Base-by-base conservation (phyloP, 2,329 filamentous ascomycete species). In the Ambrosiella beaveri region DNA sequence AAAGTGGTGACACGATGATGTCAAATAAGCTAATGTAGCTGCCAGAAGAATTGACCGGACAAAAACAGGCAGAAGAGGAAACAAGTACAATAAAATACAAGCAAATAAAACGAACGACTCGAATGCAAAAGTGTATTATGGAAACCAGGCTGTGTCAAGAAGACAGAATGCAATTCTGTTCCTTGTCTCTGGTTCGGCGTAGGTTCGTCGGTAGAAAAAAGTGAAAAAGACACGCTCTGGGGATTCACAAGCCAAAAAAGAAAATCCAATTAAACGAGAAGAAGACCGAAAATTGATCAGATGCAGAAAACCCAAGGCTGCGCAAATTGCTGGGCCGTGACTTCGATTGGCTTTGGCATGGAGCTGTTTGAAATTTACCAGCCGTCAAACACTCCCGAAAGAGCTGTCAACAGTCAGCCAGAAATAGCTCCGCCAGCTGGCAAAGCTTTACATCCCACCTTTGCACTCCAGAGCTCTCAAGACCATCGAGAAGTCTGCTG, bases 401-500 rank as follows among this genome's bases (percentile, higher is more conserved):
- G 52, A 56, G 57, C 57, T 59, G 57, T 8, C 57, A 39, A n/a
- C 27, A 35, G 27, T 27, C 27, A 27, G 51, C 52, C 40, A 19
- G 7, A 17, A 3, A 40, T 27, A 41, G 37, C 38, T 54, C 3
- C 39, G 44, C 13, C 57, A 55, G 57, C 57, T 58, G 57, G 5
- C 57, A 37, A 41, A 51, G 17, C 12, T 36, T 27, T 51, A 9
- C 15, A 11, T 35, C 47, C 47, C 47, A 51, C 19, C 9, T 35
- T 36, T n/a, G 17, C 12, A 51, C 47, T 27, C 35, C 8, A 36
- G 6, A 51, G 27, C 27, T 27, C 27, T 4, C 27, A 27, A 27
- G 27, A 27, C 27, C 27, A 27, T 27, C 2, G 27, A 27, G 27
- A 27, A 27, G 27, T 27, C 27, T 27, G 3, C 27, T 27, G 27